A percentile compares a stretch with the other conserved stretches of the same genome.
These are phyloP conservation scores for Golubevia sp. DNA, from an alignment of 1,284 basidiomycete species.

Conservation along the genomic window DNA sequence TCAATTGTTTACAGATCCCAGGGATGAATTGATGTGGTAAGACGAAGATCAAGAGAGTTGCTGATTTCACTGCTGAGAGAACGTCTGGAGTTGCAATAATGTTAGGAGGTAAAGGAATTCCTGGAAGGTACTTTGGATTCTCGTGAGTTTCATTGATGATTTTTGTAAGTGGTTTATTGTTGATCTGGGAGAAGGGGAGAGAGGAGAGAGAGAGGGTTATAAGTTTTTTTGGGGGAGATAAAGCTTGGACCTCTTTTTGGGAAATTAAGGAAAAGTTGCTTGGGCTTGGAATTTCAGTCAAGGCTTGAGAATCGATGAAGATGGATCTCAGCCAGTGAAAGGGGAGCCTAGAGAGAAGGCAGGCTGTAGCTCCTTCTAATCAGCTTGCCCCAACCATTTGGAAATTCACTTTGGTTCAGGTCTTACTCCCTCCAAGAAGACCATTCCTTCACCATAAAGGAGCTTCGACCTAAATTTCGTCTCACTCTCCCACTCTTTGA, in stretches of 20 bases:
- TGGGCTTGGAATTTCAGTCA: conserved; percentile 51
- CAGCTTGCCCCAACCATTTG: no score
- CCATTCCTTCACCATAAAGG: no score
- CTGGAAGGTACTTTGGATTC: conserved; percentile 67
- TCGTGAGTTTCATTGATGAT: conserved; percentile 68
- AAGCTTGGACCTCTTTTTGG: no score
- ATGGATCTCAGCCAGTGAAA: neutral
- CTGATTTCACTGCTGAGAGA: conserved; percentile 66
- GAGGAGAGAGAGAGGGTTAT: neutral
- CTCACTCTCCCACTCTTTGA: no score
- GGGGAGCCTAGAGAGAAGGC: neutral
- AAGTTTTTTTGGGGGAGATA: no score
- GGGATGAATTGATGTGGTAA: conserved; percentile 64
- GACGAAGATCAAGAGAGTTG: conserved; percentile 68
- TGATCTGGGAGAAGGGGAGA: conserved; percentile 54
- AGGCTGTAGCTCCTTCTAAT: no score
- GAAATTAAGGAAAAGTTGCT: no score
- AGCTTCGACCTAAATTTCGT: no score
- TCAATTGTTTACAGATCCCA: conserved; percentile 16
- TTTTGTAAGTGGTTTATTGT: conserved; percentile 67
- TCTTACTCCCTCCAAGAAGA: no score
- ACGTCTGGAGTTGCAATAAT: conserved; percentile 66
- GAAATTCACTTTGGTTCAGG: no score
- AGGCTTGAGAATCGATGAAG: conserved; percentile 38
- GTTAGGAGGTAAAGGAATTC: conserved; percentile 66